Evolutionary conservation across 164 flowering plant species (phyloP).

Genomic region (Buxus sempervirens): DNA sequence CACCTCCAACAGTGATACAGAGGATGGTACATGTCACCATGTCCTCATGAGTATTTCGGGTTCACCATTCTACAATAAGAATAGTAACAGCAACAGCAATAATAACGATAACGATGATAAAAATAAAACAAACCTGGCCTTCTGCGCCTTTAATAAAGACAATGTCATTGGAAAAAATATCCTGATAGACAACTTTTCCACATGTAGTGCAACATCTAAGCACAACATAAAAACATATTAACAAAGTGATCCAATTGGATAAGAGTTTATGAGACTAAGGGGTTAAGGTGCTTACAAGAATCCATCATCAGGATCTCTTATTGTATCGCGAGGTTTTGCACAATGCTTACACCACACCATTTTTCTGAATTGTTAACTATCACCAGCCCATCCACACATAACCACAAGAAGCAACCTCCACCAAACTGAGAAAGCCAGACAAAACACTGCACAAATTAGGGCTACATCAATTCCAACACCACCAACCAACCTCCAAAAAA

Average conservation of each 20-base stretch:
- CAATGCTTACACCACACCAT: constrained; percentile 19
- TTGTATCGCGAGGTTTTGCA: neutral
- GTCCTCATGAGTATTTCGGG: neutral
- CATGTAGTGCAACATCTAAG: constrained; percentile 20
- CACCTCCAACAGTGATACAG: neutral
- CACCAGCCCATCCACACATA: neutral
- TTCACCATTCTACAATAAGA: neutral
- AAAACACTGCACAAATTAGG: too few species aligned
- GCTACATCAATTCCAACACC: too few species aligned
- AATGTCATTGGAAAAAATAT: constrained; percentile 17
- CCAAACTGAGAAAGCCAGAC: too few species aligned
- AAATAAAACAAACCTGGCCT: constrained; percentile 23
- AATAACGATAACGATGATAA: neutral
- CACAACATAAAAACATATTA: neutral
- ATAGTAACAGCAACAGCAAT: neutral
- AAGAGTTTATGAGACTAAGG: neutral
- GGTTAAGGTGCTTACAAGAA: constrained; percentile 9
- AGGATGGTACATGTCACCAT: neutral
- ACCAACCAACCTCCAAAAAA: too few species aligned
- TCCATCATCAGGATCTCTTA: constrained; percentile 4
- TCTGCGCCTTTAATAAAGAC: constrained; percentile 19
- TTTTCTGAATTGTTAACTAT: neutral
- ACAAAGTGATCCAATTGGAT: neutral
- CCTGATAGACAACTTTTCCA: constrained; percentile 20
- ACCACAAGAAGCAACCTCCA: too few species aligned